A percentile compares a stretch with the other conserved stretches of the same genome.
Evolutionary conservation across 306 rosid species (phyloP).

Genomic region (Styphnolobium japonicum): DNA sequence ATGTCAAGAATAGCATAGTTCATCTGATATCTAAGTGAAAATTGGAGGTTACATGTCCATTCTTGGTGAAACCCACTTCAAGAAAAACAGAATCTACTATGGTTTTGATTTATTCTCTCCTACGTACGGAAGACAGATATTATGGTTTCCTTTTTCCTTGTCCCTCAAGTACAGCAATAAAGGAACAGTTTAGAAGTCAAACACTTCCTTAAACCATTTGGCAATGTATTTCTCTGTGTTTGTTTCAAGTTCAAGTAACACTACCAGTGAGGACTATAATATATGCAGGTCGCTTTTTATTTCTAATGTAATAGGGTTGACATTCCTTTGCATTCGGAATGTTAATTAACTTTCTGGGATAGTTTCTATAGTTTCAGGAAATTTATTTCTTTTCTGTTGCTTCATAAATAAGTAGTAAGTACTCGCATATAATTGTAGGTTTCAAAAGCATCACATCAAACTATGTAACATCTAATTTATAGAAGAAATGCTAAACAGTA

Average conservation of each 20-base stretch:
- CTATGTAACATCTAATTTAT: too few species aligned
- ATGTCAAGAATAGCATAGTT: background rate
- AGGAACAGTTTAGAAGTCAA: background rate
- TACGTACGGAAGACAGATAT: background rate
- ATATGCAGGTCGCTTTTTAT: background rate
- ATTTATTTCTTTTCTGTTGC: background rate
- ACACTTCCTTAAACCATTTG: background rate
- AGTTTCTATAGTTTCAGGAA: background rate
- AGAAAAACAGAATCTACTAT: background rate
- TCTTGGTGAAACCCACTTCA: background rate
- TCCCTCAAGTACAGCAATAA: background rate
- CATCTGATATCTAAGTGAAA: background rate
- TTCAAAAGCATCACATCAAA: too few species aligned
- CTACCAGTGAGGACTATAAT: background rate
- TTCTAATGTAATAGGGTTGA: background rate
- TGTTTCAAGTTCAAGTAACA: conserved; percentile 10
- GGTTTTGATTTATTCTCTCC: background rate
- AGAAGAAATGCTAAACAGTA: too few species aligned
- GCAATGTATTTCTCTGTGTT: background rate
- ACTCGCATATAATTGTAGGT: too few species aligned
- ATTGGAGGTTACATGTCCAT: conserved; percentile 6
- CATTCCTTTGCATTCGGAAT: background rate
- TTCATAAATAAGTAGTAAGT: too few species aligned
- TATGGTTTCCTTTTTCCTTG: conserved; percentile 4
- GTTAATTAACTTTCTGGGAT: background rate